A percentile compares a stretch with the other conserved stretches of the same genome.
phyloP scores from a whole-genome alignment of 108 stramenopile species.

The Nitzschia putrida region DNA sequence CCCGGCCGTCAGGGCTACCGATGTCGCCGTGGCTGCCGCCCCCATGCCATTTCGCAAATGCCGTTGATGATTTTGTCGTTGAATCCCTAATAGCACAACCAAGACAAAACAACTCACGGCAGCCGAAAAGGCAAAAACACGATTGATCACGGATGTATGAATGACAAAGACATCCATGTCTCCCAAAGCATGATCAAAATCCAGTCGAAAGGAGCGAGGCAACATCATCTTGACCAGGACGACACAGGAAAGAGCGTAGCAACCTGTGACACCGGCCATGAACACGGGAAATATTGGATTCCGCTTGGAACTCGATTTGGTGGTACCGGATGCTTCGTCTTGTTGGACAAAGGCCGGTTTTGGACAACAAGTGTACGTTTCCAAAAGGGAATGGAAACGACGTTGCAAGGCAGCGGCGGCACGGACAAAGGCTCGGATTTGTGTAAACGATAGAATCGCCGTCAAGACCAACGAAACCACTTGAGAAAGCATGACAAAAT shows the following conservation, averaged over 20 bases:
- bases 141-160: slow-evolving; percentile 52
- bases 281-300: slow-evolving; percentile 10
- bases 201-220: slow-evolving; percentile 54
- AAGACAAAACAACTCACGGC: slow-evolving; percentile 46
- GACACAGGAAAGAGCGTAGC: slow-evolving; percentile 74
- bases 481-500: slow-evolving; percentile 61
- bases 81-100: slow-evolving; percentile 69
- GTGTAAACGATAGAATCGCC: slow-evolving; percentile 61
- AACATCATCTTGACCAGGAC: slow-evolving; percentile 72
- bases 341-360: neutral
- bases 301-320: neutral
- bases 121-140: slow-evolving; percentile 56
- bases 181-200: slow-evolving; percentile 61
- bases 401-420: slow-evolving; percentile 54
- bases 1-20: no score
- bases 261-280: slow-evolving; percentile 50
- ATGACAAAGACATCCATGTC: slow-evolving; percentile 47
- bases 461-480: slow-evolving; percentile 65
- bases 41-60: slow-evolving; percentile 20
- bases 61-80: slow-evolving; percentile 63
- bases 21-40: no score
- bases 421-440: slow-evolving; percentile 69
- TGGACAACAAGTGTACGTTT: slow-evolving; percentile 16
- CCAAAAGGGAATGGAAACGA: slow-evolving; percentile 24
- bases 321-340: neutral